Base-by-base conservation (phyloP, 805 yeast species). In the Starmerella asiatica region DNA sequence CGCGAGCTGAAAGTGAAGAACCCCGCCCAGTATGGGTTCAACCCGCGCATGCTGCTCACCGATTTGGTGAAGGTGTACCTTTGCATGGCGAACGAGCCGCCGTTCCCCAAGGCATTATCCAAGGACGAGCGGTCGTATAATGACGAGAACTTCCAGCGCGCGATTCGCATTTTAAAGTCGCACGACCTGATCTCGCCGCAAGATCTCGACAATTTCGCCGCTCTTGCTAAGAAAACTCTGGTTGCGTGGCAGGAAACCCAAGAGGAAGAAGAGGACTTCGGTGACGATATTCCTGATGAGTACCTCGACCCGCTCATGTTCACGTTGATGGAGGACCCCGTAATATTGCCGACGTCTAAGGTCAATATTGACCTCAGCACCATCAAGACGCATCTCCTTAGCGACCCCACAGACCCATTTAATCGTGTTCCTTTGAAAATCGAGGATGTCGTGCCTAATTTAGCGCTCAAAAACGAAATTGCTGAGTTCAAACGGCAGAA, bases 361-460 rank as follows among this genome's bases (percentile, higher is more conserved):
- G 73, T 86, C 16, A 74, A 76, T 36, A 83, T 91, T 51, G 99
- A 91, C 58, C 68, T 93, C 56, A 71, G 91, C 28, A 91, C 96
- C 2, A 81, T 91, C 52, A 88, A 85, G 56, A 82, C 94, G 3
- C 98, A 91, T 65, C 65, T 91, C 43, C 69, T 91, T 58, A 83
- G 88, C 63, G 97, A 91, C 62, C 74, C 94, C 1, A 91, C 94
- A 0, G 99, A 91, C 64, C 99, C 99, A 16, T 91, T 91, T 64
- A 91, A 88, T 60, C 76, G 99, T 61, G 70, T 76, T 64, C 97
- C 97, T 4, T 66, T 91, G 52, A 83, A 74, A 53, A 60, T 88
- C 29, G 96, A 88, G 48, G 95, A 91, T 50, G 94, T 86, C 21
- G 59, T 70, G 18, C 93, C 91, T 16, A 78, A 86, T 60, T 65